Base-by-base conservation (phyloP, 768 basidiomycete species). In the Mycena amicta region DNA sequence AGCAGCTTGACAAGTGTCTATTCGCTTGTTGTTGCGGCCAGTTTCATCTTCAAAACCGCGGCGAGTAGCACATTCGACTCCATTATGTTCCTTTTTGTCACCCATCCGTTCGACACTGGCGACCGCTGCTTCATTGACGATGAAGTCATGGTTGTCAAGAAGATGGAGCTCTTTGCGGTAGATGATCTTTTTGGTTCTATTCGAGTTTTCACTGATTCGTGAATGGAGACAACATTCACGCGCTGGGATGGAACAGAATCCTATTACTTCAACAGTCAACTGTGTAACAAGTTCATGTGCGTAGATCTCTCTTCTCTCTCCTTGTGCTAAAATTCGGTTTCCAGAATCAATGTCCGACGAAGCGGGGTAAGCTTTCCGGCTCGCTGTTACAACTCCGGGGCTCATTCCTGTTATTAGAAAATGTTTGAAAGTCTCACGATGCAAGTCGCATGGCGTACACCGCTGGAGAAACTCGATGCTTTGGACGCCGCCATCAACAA, bases 61-160 rank as follows among this genome's bases (percentile, higher is more conserved):
- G 87, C 90, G 22, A 84, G 86, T 59, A 80, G 74, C 53, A 86
- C 86, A 18, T 93, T 93, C 66, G 90, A 92, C 71, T 80, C 89
- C 26, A 87, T 92, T 66, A 87, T 91, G 81, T 89, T 93, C 69
- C 70, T 91, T 61, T 92, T 92, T 68, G 89, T 92, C 39, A 87
- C 89, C 2, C 91, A 93, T 27, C 59, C 62, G 15, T 60, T 57
- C 43, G 89, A 90, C 61, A 63, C 89, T 76, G 90, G 90, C 12
- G 91, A 92, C 72, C 82, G 91, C n/a, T 85, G 86, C 63, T 86
- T 92, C 66, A 85, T 92, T 60, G 87, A 87, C 60, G 84, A 80
- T 22, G 88, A 92, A 58, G 85, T 87, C 58, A 68, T 90, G 29
- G 80, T 89, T 27, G 91, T 92, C 28, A 92, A 90, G 72, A 88